Percentiles rank a stretch among this genome's conserved stretches.
These are phyloP conservation scores for Raphanus sativus DNA, from an alignment of 345 rosid species.

Conservation along the genomic window DNA sequence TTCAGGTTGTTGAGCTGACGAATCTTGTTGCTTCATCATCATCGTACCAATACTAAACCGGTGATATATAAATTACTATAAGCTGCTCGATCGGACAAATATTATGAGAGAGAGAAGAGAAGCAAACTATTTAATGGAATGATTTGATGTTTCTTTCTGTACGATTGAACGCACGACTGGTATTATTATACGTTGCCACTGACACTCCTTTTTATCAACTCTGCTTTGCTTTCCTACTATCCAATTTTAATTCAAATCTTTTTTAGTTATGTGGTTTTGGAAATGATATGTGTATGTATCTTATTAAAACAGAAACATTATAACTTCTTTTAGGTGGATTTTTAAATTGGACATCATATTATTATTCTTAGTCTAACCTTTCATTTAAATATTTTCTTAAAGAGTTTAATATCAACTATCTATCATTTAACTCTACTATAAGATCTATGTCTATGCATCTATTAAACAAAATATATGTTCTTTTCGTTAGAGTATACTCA, in stretches of 20 bases:
- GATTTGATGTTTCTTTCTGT: not conserved
- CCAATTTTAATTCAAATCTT: no score
- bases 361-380: no score
- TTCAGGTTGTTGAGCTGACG: constrained; percentile 29
- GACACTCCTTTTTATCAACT: constrained; percentile 17
- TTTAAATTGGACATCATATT: no score
- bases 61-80: not conserved
- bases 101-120: constrained; percentile 4
- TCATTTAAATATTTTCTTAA: no score
- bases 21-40: constrained; percentile 26
- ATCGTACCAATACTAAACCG: constrained; percentile 25
- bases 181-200: constrained; percentile 18
- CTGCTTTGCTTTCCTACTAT: not conserved
- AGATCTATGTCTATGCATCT: no score
- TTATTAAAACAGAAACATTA: no score
- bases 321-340: no score
- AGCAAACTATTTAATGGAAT: constrained; percentile 2
- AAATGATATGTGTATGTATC: not conserved
- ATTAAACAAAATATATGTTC: no score
- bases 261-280: not conserved
- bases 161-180: constrained; percentile 20
- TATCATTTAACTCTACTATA: no score
- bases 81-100: constrained; percentile 19
- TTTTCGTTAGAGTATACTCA: no score
- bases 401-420: no score